phyloP scores from a whole-genome alignment of 257 asterid species.

The Vinca minor region DNA sequence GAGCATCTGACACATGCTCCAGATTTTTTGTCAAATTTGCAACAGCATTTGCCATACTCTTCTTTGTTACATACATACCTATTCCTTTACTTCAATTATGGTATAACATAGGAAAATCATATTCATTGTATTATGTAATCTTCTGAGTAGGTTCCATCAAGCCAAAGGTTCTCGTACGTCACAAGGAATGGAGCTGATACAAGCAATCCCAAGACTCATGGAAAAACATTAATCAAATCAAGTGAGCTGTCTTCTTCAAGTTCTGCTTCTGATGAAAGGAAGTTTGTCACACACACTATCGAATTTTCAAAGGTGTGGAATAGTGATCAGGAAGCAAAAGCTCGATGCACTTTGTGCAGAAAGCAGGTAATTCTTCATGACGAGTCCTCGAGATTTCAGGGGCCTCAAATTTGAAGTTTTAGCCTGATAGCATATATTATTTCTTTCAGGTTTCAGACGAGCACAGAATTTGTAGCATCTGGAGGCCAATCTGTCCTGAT shows the following conservation, averaged over 20 bases:
- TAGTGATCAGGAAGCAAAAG: conserved; percentile 78
- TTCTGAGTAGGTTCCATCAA: conserved; percentile 41
- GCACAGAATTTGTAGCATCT: conserved; percentile 61
- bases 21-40: too few species aligned
- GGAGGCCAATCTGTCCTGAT: conserved; percentile 93
- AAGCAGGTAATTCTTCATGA: conserved; percentile 44
- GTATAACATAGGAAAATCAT: conserved; percentile 1
- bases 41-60: too few species aligned
- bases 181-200: conserved; percentile 36
- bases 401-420: conserved; percentile 6
- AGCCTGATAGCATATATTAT: conserved; percentile 14
- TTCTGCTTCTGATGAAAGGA: conserved; percentile 44
- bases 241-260: conserved; percentile 45
- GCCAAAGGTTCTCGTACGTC: conserved; percentile 37
- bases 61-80: too few species aligned
- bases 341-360: conserved; percentile 72
- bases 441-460: conserved; percentile 44
- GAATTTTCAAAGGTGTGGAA: conserved; percentile 87
- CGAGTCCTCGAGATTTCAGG: conserved; percentile 10
- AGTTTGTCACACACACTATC: conserved; percentile 52
- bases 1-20: too few species aligned
- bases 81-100: too few species aligned
- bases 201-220: conserved; percentile 32
- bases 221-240: conserved; percentile 44
- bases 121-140: not conserved